Base-by-base conservation (phyloP, 2,329 filamentous ascomycete species). In the Cylindrodendrum hubeiense region DNA sequence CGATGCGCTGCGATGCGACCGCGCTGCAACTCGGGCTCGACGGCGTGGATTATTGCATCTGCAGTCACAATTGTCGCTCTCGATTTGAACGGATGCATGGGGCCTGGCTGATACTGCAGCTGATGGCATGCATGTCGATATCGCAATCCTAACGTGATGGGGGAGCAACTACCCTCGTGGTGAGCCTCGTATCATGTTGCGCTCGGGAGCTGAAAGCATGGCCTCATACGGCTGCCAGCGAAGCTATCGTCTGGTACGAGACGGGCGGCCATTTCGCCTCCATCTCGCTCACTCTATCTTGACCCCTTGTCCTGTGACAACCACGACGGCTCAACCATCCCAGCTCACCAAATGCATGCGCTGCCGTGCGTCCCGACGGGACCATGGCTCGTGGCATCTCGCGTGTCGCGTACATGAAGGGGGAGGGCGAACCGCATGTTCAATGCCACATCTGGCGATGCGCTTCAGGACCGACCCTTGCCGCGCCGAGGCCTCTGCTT, bases 171-270 rank as follows among this genome's bases (percentile, higher is more conserved):
- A 44, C 49, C 47, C 54, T 64, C 43, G 56, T 52, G 19, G 50
- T 26, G 43, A 49, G 52, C n/a, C 64, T 70, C 63, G 68, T 67
- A 73, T 61, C 69, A 71, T 68, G 41, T 41, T 55, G 21, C 28
- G 24, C 41, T 19, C 60, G 12, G 22, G 47, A 67, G 63, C 59
- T 60, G 61, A 65, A 39, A 52, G 56, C 41, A 63, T 72, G 68
- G 60, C 37, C 50, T 65, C 69, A 60, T 72, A 50, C 47, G 54
- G 17, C 34, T 49, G 49, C 63, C 47, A 59, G 57, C 62, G 34
- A 24, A 34, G 22, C 46, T 41, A 46, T 58, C 34, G 54, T 56
- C 63, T 63, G 58, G 62, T 57, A 61, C 58, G 67, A 65, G 56
- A 46, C 30, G 53, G 50, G 41, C 28, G 30, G 24, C 39, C 34